phyloP scores from a whole-genome alignment of 2,329 filamentous ascomycete species.

The Penicillium sp. region DNA sequence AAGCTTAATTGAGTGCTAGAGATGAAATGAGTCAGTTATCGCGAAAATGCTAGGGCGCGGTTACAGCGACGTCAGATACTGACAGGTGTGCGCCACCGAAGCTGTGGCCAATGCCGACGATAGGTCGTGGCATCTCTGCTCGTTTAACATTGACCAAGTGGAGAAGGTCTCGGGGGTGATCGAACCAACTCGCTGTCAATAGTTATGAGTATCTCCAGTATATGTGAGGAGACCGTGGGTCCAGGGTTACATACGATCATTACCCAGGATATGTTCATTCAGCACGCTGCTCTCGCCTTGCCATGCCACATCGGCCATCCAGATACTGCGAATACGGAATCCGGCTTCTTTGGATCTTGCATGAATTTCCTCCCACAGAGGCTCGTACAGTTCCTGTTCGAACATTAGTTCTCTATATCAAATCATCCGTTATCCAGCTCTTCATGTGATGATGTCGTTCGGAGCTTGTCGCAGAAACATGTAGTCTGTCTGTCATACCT shows the following conservation, averaged over 20 bases:
- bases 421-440: not conserved
- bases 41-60: not conserved
- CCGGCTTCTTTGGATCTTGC: conserved; percentile 60
- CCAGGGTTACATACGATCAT: conserved; percentile 69
- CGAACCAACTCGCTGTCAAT: conserved; percentile 76
- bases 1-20: conserved; percentile 66
- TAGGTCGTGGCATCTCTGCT: conserved; percentile 74
- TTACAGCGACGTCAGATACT: conserved; percentile 17
- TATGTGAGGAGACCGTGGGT: not conserved
- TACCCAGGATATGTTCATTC: conserved; percentile 76
- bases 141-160: conserved; percentile 86
- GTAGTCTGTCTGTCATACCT: conserved; percentile 56
- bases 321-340: conserved; percentile 78
- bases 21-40: conserved; percentile 4
- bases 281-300: conserved; percentile 79
- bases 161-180: conserved; percentile 81
- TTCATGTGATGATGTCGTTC: not conserved
- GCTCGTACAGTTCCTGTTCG: conserved; percentile 82
- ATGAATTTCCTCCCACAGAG: conserved; percentile 84
- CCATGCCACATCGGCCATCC: conserved; percentile 87
- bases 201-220: conserved; percentile 20
- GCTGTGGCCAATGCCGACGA: conserved; percentile 86
- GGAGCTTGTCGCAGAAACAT: not conserved
- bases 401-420: conserved; percentile 9
- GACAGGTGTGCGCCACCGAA: conserved; percentile 77